A percentile compares a stretch with the other conserved stretches of the same genome.
phyloP scores from a whole-genome alignment of 2,329 filamentous ascomycete genomes.

The Huntiella savannae region DNA sequence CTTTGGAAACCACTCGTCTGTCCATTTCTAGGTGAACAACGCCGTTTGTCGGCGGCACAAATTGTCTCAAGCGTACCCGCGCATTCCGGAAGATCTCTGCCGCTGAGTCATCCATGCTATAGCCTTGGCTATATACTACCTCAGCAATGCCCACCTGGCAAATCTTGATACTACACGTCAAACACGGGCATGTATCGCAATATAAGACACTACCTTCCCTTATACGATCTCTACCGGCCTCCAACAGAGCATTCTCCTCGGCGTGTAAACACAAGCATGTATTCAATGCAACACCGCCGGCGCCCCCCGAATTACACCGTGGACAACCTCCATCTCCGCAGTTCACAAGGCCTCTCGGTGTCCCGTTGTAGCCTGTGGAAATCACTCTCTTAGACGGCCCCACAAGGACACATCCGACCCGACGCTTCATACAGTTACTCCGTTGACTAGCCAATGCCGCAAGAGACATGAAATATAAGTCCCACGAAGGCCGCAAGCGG shows the following conservation, averaged over 20 bases:
- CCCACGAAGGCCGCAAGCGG: constrained; percentile 77
- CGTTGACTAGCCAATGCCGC: constrained; percentile 76
- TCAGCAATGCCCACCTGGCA: constrained; percentile 89
- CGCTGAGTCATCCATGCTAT: constrained; percentile 81
- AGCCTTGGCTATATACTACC: constrained; percentile 84
- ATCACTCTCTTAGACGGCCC: constrained; percentile 65
- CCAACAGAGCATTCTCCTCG: constrained; percentile 89
- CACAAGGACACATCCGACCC: constrained; percentile 87
- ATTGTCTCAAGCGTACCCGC: constrained; percentile 71
- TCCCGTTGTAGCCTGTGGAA: constrained; percentile 93
- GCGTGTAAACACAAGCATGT: constrained; percentile 96
- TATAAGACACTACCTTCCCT: constrained; percentile 68
- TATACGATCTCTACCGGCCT: constrained; percentile 82
- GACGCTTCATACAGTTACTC: constrained; percentile 94
- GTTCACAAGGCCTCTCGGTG: constrained; percentile 73
- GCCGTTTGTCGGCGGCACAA: constrained; percentile 44
- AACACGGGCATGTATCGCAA: constrained; percentile 88
- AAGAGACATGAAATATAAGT: constrained; percentile 96
- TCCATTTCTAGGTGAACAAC: constrained; percentile 39
- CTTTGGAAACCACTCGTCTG: background rate
- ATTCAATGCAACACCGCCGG: constrained; percentile 48
- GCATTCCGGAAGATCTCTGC: constrained; percentile 68
- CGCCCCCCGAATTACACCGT: constrained; percentile 62
- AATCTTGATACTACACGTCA: constrained; percentile 98
- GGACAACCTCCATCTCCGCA: constrained; percentile 83